Base-by-base conservation (phyloP, 163 green algal species). In the Chlorella variabilis region DNA sequence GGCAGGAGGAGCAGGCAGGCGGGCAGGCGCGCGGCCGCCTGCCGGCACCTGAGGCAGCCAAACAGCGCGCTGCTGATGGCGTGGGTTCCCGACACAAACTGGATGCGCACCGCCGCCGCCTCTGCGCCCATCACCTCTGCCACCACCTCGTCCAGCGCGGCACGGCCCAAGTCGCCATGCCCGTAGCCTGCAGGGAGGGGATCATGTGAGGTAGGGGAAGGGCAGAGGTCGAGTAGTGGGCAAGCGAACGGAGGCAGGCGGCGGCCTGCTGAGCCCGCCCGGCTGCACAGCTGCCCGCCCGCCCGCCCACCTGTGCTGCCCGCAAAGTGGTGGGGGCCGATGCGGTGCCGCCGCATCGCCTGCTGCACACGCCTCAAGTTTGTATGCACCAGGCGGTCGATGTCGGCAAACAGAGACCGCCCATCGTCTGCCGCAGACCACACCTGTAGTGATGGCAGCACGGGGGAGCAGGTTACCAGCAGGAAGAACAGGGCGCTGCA, bases 71-170 rank as follows among this genome's bases (percentile, higher is more conserved):
- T 83, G 25, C 94, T 88, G 59, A 99, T 98, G 68, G 96, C 96
- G 80, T 99, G 96, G 0, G 96, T 99, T 34, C 96, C 96, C n/a
- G 90, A 96, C 65, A 98, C 89, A 75, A 96, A 97, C 77, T 97
- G 93, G 31, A 93, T 91, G 48, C 96, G 91, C 75, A 97, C 93
- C 23, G 95, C 78, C 8, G 96, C 96, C 27, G 92, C 88, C 83
- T 98, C 94, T 0, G 95, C 92, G 6, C 94, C 96, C 90, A 98
- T 94, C 34, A 98, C 81, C 61, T 93, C 66, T 2, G 96, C 94
- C 84, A 98, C 90, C 59, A 97, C 93, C 11, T 90, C 83, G 83
- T 99, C 96, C 25, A 98, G 89, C 4, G 93, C 91, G 51, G 94
- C 90, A 4, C 96, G 77, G 5, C 96, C 94, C 42, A 96, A 79